These are phyloP conservation scores for Solanum clarkiae DNA, from an alignment of 257 asterid genomes.

Conservation along the genomic window DNA sequence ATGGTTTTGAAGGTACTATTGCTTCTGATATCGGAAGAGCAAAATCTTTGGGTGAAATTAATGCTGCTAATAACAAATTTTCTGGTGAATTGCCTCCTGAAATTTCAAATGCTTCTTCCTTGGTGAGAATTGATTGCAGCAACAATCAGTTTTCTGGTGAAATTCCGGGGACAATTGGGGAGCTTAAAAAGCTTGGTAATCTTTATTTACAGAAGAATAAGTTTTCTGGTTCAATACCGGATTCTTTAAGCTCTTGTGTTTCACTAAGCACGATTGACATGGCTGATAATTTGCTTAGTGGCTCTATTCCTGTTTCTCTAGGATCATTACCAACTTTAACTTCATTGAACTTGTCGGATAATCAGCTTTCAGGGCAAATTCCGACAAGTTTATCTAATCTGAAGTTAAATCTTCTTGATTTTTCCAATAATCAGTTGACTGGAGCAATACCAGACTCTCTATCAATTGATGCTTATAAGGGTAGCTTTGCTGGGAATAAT, in stretches of 20 bases:
- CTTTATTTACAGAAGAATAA: constrained; percentile 43
- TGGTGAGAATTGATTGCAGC: constrained; percentile 43
- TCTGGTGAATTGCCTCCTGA: constrained; percentile 51
- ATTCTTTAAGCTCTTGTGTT: constrained; percentile 49
- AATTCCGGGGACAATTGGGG: constrained; percentile 43
- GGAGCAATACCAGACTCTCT: constrained; percentile 62
- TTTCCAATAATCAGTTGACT: constrained; percentile 45
- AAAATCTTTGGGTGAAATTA: constrained; percentile 30
- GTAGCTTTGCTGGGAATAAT: constrained; percentile 56
- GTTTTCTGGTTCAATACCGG: constrained; percentile 58
- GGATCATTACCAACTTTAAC: constrained; percentile 56
- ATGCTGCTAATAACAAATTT: constrained; percentile 34
- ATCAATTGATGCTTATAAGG: constrained; percentile 39
- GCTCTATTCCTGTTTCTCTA: constrained; percentile 40
- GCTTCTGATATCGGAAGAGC: constrained; percentile 53
- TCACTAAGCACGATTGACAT: constrained; percentile 48
- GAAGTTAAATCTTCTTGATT: constrained; percentile 59
- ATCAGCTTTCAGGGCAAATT: constrained; percentile 61
- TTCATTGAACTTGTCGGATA: constrained; percentile 57
- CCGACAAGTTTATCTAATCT: constrained; percentile 56
- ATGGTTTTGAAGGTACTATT: constrained; percentile 48
- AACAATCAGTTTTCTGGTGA: constrained; percentile 52
- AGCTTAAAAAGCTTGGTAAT: constrained; percentile 34
- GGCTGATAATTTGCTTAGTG: constrained; percentile 48
- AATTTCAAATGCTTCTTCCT: constrained; percentile 28